Percentiles rank a stretch among this genome's conserved stretches.
phyloP scores from a whole-genome alignment of 345 rosid species.

The Syzygium aromaticum region DNA sequence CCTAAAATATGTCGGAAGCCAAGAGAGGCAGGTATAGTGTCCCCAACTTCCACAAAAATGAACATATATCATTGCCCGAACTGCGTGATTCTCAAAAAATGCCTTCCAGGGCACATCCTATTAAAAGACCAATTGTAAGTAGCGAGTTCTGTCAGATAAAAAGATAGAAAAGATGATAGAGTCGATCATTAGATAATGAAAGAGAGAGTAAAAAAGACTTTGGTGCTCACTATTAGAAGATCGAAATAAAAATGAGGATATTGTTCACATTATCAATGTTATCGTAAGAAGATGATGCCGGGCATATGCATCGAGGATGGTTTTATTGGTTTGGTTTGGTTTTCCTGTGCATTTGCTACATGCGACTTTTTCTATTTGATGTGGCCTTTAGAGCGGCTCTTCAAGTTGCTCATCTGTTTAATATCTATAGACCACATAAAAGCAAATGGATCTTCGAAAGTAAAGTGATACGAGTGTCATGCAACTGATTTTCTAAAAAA shows the following conservation, averaged over 20 bases:
- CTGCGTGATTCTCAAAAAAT: constrained; percentile 58
- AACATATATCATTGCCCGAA: constrained; percentile 93
- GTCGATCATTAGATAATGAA: not conserved
- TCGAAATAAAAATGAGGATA: not conserved
- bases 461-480: not conserved
- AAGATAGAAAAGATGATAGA: not conserved
- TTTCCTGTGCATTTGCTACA: not conserved
- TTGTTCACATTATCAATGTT: not conserved
- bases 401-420: not conserved
- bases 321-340: not conserved
- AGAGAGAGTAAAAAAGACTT: not conserved
- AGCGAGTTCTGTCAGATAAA: not conserved
- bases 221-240: not conserved
- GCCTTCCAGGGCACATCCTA: constrained; percentile 92
- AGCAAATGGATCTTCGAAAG: not conserved
- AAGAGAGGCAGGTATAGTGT: constrained; percentile 82
- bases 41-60: constrained; percentile 99
- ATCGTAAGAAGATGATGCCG: not conserved
- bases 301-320: not conserved
- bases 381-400: not conserved
- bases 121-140: not conserved
- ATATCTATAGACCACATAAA: not conserved
- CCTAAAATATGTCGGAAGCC: constrained; percentile 98
- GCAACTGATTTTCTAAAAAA: not conserved
- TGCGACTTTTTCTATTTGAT: not conserved